Evolutionary conservation across 805 yeast species (phyloP), one percentile per base, ranked within the genome.

Genomic region (Candida argentea): DNA sequence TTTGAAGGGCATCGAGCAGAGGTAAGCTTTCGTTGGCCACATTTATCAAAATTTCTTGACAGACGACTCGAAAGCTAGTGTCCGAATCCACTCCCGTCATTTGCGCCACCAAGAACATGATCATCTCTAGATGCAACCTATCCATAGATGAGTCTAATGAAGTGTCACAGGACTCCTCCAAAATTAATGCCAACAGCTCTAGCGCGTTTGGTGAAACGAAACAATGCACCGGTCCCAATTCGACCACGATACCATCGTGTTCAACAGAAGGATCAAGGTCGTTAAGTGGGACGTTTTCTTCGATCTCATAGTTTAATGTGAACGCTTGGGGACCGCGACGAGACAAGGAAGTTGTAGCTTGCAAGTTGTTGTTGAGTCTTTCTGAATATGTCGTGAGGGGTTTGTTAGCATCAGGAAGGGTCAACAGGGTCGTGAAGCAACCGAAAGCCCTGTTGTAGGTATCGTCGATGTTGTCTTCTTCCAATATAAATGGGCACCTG

Each of bases 401-500:
- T 1, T 65, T 52, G 1, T 81, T 68, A 2, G 74, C 69, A 31
- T 66, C 63, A 0, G 93, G 87, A 3, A 81, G 43, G 2, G 85
- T 61, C 4, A 77, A 54, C 0, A 84, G 69, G 0, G 86, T 76
- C 13, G 61, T 49, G 6, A 80, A 67, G 5, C 70, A 55, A 0
- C 77, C 75, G 35, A 52, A 65, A 1, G 63, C 58, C 4, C 60
- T 58, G n/a, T 60, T 51, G 38, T 76, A 82, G 1, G 40, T 40
- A 0, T 54, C 48, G 27, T 65, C 67, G 30, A 76, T 67, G 9
- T 56, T 53, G 9, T 64, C 61, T 5, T 62, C 65, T 3, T 69
- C 66, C 6, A 89, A 48, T 16, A 89, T 50, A 46, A 85, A 87
- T 0, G 91, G 77, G 13, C 75, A 60, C 31, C 98, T 55, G 39